phyloP scores from a whole-genome alignment of 306 rosid species.

The Abrus pulchellus region DNA sequence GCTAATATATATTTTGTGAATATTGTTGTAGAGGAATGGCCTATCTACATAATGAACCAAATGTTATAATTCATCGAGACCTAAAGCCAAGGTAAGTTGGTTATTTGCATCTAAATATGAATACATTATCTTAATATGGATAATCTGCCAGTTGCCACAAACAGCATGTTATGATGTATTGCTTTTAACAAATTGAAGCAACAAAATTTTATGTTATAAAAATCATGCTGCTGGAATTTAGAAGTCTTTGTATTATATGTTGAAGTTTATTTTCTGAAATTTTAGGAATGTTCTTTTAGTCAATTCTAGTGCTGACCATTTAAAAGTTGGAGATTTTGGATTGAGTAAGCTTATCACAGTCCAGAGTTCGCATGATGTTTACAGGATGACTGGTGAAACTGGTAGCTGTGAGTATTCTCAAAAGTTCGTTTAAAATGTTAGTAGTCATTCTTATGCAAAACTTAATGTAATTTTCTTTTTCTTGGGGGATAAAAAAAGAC shows the following conservation, averaged over 20 bases:
- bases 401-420: conserved; percentile 90
- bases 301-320: conserved; percentile 94
- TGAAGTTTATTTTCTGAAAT: conserved; percentile 48
- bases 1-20: conserved; percentile 53
- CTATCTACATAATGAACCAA: conserved; percentile 96
- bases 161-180: conserved; percentile 30
- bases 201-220: conserved; percentile 37
- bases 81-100: conserved; percentile 86
- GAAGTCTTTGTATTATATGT: conserved; percentile 26
- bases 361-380: conserved; percentile 90
- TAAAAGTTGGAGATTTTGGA: conserved; percentile 98
- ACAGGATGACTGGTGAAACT: conserved; percentile 99
- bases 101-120: conserved; percentile 40
- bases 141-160: background rate
- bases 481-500: conserved; percentile 63
- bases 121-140: conserved; percentile 38
- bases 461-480: conserved; percentile 42
- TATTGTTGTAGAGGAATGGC: conserved; percentile 87
- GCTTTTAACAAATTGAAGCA: conserved; percentile 40
- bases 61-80: conserved; percentile 92
- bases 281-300: conserved; percentile 96
- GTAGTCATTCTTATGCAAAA: conserved; percentile 20
- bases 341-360: conserved; percentile 96
- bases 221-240: conserved; percentile 42
- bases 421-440: conserved; percentile 24